Evolutionary conservation across 345 rosid species (phyloP), one percentile per base, ranked within the genome.

Genomic region (Populus davidiana): DNA sequence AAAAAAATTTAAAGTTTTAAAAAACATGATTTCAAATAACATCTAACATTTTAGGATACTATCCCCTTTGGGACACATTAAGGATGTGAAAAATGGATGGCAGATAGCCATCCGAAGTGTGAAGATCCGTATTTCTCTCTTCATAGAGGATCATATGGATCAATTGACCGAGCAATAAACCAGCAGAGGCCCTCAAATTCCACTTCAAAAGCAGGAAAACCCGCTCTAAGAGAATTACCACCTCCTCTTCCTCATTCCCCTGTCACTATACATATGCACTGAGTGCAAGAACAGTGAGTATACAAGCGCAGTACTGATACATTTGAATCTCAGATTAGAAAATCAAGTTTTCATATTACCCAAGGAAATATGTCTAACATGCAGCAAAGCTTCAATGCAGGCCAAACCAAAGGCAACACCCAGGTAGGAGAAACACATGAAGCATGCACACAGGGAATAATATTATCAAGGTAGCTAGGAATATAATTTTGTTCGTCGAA

Each of bases 381-480:
- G 71, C 76, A 78, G 63, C 76, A 71, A 70, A 70, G 44, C 64
- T 63, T 70, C 50, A 20, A 63, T 1, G 75, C 80, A 16, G 80
- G 80, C 47, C 62, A 77, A 70, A 65, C 71, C 80, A 62, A 43
- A 12, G 80, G 70, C 64, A 27, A 47, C 25, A 20, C 70, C 27
- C 75, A 77, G 62, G 80, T 52, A 47, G 6, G 17, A 43, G 1
- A 18, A 6, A 6, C 8, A 23, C 21, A 1, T 29, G 13, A n/a
- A 21, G 10, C 41, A 16, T 9, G 44, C 17, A 2, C 17, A 0
- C 17, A 13, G 1, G 50, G 50, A 44, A 13, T 44, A 13, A 13
- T 44, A 7, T 11, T 12, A 41, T 74, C 5, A 5, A 29, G 27
- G n/a, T 67, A 8, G 31, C 2, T 31, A 31, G 16, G 1, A 69